Evolutionary conservation across 2,329 filamentous ascomycete species (phyloP).

Genomic region (Aureobasidium sp.): DNA sequence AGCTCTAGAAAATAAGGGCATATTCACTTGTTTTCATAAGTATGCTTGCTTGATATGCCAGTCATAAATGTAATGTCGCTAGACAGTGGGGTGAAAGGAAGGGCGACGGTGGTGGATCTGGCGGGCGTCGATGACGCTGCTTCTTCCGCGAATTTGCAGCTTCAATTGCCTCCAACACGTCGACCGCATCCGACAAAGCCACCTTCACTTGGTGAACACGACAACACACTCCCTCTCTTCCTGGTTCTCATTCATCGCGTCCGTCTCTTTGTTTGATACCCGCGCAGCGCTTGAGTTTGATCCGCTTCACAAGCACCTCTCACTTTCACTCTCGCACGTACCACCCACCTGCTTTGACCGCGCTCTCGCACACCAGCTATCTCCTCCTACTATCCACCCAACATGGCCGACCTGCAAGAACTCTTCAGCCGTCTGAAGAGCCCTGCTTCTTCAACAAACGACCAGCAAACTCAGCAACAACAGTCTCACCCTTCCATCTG

Average conservation of each 20-base stretch:
- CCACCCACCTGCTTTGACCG: background rate
- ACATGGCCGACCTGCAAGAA: constrained; percentile 40
- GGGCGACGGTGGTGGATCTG: too few species aligned
- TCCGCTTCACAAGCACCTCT: background rate
- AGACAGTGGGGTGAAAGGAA: background rate
- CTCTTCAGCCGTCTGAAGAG: constrained; percentile 38
- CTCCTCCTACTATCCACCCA: constrained; percentile 11
- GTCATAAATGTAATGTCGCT: background rate
- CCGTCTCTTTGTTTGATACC: background rate
- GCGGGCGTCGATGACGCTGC: background rate
- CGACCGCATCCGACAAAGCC: background rate
- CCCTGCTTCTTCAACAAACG: constrained; percentile 9
- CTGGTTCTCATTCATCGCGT: background rate
- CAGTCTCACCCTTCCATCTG: constrained; percentile 21
- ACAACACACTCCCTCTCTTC: background rate
- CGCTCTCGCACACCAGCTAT: background rate
- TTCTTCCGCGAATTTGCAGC: background rate
- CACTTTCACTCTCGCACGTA: constrained; percentile 1
- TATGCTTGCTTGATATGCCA: too few species aligned
- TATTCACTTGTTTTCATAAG: too few species aligned
- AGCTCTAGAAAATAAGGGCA: too few species aligned
- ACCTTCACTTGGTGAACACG: background rate
- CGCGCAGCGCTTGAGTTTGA: background rate
- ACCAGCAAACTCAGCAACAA: constrained; percentile 14
- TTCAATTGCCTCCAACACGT: background rate